These are phyloP conservation scores for Suhomyces vadensis DNA, from an alignment of 805 yeast genomes.

Conservation along the genomic window DNA sequence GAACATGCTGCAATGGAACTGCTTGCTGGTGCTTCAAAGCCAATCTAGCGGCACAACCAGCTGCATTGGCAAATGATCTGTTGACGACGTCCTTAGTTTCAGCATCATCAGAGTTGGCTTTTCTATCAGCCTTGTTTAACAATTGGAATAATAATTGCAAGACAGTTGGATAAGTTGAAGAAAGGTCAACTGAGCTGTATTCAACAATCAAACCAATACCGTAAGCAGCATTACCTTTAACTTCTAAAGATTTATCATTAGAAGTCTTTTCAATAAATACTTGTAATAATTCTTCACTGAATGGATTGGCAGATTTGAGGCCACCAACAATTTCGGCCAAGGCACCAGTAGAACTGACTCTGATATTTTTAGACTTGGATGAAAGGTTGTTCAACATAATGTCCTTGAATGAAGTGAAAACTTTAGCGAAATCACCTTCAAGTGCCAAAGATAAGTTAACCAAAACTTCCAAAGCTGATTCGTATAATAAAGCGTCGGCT, in stretches of 20 bases:
- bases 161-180: constrained; percentile 65
- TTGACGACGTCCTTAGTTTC: constrained; percentile 77
- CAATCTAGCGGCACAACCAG: constrained; percentile 96
- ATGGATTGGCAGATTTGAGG: constrained; percentile 65
- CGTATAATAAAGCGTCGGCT: constrained; percentile 68
- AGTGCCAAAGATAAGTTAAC: constrained; percentile 75
- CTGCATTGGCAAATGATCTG: constrained; percentile 89
- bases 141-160: constrained; percentile 78
- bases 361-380: constrained; percentile 60
- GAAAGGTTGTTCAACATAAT: constrained; percentile 56
- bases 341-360: constrained; percentile 84
- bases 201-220: constrained; percentile 83
- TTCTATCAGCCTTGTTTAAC: constrained; percentile 62
- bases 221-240: constrained; percentile 92
- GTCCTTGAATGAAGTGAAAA: constrained; percentile 73
- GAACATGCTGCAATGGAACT: constrained; percentile 71
- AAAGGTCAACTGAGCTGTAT: constrained; percentile 55
- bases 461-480: constrained; percentile 82
- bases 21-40: constrained; percentile 67
- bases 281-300: constrained; percentile 66
- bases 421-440: constrained; percentile 71
- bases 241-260: constrained; percentile 79
- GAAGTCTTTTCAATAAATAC: constrained; percentile 68
- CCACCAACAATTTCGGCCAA: constrained; percentile 86
- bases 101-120: constrained; percentile 61